These are phyloP conservation scores for Lepiota subincarnata DNA, from an alignment of 768 basidiomycete species.

Conservation along the genomic window DNA sequence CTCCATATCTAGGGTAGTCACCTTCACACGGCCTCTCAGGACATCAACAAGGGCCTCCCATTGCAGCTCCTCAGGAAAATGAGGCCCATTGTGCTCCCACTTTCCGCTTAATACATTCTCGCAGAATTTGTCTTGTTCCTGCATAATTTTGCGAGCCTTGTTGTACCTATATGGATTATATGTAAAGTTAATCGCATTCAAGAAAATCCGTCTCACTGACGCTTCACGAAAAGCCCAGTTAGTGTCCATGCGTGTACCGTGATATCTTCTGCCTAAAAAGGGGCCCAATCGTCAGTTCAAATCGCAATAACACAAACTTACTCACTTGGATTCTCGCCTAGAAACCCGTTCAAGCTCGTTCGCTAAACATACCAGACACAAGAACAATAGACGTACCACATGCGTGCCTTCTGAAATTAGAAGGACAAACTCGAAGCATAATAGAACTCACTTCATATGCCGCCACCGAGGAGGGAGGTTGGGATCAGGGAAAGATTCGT, in stretches of 20 bases:
- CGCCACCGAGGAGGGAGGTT: slow-evolving; percentile 57
- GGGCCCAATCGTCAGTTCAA: not conserved
- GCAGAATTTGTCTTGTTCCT: slow-evolving; percentile 68
- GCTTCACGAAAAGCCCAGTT: slow-evolving; percentile 65
- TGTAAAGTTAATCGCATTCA: not conserved
- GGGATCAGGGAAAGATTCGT: slow-evolving; percentile 42
- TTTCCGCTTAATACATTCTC: slow-evolving; percentile 33
- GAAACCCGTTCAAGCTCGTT: not conserved
- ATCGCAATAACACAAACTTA: not conserved
- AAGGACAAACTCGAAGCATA: not conserved
- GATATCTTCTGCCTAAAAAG: slow-evolving; percentile 31
- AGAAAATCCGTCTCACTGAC: slow-evolving; percentile 28
- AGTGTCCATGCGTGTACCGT: slow-evolving; percentile 62
- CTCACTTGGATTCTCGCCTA: slow-evolving; percentile 56
- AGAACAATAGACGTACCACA: slow-evolving; percentile 40
- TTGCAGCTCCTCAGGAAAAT: slow-evolving; percentile 67
- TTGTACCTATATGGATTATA: slow-evolving; percentile 40
- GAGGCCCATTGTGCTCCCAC: slow-evolving; percentile 44
- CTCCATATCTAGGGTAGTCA: slow-evolving; percentile 17
- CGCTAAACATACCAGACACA: not conserved
- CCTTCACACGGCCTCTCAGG: slow-evolving; percentile 73
- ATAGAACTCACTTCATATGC: slow-evolving; percentile 62
- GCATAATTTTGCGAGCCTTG: slow-evolving; percentile 61
- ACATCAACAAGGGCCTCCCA: slow-evolving; percentile 82
- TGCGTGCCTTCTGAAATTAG: slow-evolving; percentile 39